Evolutionary conservation across 116 monocot species (phyloP), one percentile per base, ranked within the genome.

Genomic region (Dioscorea cayenensis): DNA sequence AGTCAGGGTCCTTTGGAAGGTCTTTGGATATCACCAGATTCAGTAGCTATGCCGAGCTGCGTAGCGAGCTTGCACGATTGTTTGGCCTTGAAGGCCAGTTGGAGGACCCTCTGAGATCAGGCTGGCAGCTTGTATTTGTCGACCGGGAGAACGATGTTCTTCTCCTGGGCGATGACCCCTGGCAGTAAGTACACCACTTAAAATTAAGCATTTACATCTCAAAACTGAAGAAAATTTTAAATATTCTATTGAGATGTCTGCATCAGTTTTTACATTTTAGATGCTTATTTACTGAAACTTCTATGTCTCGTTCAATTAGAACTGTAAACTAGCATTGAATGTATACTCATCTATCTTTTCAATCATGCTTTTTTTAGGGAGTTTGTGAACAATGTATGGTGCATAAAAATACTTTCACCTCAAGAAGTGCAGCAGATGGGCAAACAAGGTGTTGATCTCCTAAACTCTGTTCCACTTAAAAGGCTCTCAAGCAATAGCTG

Each of bases 61-160:
- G 87, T 2, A 76, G 85, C 76, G 95, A 95, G 78, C 84, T 95
- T 74, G 92, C 80, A 63, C 85, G 81, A 49, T 76, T 95, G 72
- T 95, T 95, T 80, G 89, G 92, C 67, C 87, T 95, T 71, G 87
- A 92, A 71, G 94, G 85, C 75, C 85, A 85, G 76, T 87, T 95
- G 78, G 92, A 95, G 61, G 89, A 95, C 84, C 85, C 89, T 72
- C 27, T 89, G 78, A 95, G 95, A 95, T 95, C 95, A 95, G 95
- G 95, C 95, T 95, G 95, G 95, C 91, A 95, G 95, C 95, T 95
- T 95, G 95, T 95, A 89, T 91, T 95, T 48, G 89, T 92, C 71
- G 92, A 95, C 83, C 74, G 85, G 49, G 95, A 95, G 85, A 83
- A 90, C 67, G 92, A 92, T 77, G 80, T 87, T 82, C 95, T 95